Conservation (phyloP, 805 yeast species). For the Saturnispora galanensis region DNA sequence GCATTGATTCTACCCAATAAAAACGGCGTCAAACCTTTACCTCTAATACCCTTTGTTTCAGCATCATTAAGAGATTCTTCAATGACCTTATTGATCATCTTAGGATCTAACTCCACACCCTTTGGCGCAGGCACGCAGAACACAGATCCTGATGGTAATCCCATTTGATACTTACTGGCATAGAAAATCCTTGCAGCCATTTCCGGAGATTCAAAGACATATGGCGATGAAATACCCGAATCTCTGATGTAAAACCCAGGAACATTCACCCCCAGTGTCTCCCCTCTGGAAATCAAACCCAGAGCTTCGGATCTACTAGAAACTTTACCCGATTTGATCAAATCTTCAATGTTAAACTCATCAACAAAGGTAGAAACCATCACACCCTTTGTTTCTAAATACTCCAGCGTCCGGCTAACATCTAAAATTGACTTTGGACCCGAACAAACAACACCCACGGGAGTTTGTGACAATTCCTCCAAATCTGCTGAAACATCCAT, state of each 20-base stretch:
- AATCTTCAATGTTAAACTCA: conserved; percentile 10
- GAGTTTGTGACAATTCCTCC: conserved; percentile 74
- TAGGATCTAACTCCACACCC: conserved; percentile 46
- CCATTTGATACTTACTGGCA: conserved; percentile 36
- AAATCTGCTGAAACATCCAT: conserved; percentile 84
- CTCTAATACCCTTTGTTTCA: conserved; percentile 38
- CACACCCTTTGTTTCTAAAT: conserved; percentile 84
- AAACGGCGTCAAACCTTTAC: conserved; percentile 77
- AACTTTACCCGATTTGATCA: conserved; percentile 1
- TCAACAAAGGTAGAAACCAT: conserved; percentile 54
- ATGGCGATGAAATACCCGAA: conserved; percentile 67
- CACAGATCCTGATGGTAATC: conserved; percentile 55
- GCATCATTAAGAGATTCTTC: conserved; percentile 52
- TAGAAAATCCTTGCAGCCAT: conserved; percentile 58
- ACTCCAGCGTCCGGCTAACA: conserved; percentile 72
- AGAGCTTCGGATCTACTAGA: background rate
- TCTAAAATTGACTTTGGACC: conserved; percentile 87
- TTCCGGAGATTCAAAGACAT: conserved; percentile 38
- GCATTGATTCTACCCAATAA: conserved; percentile 54
- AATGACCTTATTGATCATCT: conserved; percentile 45
- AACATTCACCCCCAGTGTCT: conserved; percentile 23
- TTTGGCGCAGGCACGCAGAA: conserved; percentile 79
- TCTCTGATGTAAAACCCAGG: conserved; percentile 81
- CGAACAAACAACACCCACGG: conserved; percentile 84
- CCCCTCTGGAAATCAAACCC: conserved; percentile 2